Base-by-base conservation (phyloP, 2,329 filamentous ascomycete genomes). In the Colletotrichum acutatum region DNA sequence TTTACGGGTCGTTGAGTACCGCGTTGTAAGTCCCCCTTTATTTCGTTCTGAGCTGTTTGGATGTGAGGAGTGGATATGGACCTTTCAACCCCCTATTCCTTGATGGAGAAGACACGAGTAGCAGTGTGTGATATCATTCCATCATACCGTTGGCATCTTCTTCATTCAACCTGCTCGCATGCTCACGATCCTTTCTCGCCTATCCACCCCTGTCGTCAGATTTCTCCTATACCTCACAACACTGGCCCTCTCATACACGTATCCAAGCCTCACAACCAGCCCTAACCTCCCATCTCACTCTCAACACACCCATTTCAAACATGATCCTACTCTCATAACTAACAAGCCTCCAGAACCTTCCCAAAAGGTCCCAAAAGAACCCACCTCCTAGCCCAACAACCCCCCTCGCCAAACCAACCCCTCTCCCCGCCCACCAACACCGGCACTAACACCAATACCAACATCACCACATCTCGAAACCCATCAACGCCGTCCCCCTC, bases 1-100 rank as follows among this genome's bases (percentile, higher is more conserved):
- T 91, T 77, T 91, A 93, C 77, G 89, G 91, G 0, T 89, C 92
- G 32, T 85, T 89, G 16, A 90, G 91, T 8, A 93, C 93, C 77
- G 89, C 90, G 19, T 81, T 93, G 76, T 89, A 86, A 69, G 83
- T 89, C 5, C 7, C 19, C 6, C 16, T 9, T 9, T 7, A 19
- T 19, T 49, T n/a, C 4, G 4, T 3, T 3, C 7, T 49, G 3
- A n/a, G 19, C 9, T n/a, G 19, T 49, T 9, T 49, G 42, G 2
- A 8, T n/a, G 8, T 49, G 42, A 11, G 42, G n/a, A 19, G 42
- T n/a, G 42, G 37, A 42, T 2, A 9, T 49, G 42, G 7, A 0
- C 8, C 3, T 32, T 5, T 4, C 4, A 28, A 30, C n/a, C 22
- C n/a, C n/a, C 34, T 5, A n/a, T 28, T 58, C 5, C 3, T 22